Conservation (phyloP, 768 basidiomycete species). For the Coprinellus micaceus region DNA sequence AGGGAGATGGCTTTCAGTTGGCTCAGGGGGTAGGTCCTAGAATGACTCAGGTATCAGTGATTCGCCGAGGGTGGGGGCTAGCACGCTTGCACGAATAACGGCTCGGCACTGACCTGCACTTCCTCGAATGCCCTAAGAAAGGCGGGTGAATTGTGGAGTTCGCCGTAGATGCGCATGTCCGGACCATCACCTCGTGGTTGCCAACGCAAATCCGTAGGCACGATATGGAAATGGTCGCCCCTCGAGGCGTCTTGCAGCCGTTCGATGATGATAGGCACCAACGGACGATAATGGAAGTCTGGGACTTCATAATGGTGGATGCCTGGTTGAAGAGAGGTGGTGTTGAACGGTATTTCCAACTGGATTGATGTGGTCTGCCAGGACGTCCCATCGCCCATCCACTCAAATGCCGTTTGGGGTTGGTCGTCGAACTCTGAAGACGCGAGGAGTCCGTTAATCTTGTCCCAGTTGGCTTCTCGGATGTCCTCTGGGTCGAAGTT, state of each 20-base stretch:
- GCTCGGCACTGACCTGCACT: conserved; percentile 14
- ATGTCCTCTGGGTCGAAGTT: neutral
- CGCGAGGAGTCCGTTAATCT: neutral
- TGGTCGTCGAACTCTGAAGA: neutral
- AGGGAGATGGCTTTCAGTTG: neutral
- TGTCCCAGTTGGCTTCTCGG: neutral
- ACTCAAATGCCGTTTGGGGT: too few species aligned
- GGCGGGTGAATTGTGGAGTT: conserved; percentile 31
- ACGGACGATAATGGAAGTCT: neutral
- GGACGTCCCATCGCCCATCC: neutral
- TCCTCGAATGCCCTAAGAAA: conserved; percentile 26
- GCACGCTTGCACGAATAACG: conserved; percentile 5
- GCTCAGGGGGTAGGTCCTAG: neutral
- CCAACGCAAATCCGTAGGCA: conserved; percentile 14
- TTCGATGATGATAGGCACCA: neutral
- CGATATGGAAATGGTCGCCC: conserved; percentile 11
- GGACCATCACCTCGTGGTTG: conserved; percentile 22
- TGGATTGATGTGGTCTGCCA: neutral
- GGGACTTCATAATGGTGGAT: neutral
- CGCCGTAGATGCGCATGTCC: conserved; percentile 19
- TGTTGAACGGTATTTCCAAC: neutral
- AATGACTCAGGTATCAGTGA: neutral
- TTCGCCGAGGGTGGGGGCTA: too few species aligned
- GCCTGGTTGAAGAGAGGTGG: neutral
- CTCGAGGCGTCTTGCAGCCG: neutral